phyloP scores from a whole-genome alignment of 192 early-diverging fungal species.

The Dimargaris xerosporica region DNA sequence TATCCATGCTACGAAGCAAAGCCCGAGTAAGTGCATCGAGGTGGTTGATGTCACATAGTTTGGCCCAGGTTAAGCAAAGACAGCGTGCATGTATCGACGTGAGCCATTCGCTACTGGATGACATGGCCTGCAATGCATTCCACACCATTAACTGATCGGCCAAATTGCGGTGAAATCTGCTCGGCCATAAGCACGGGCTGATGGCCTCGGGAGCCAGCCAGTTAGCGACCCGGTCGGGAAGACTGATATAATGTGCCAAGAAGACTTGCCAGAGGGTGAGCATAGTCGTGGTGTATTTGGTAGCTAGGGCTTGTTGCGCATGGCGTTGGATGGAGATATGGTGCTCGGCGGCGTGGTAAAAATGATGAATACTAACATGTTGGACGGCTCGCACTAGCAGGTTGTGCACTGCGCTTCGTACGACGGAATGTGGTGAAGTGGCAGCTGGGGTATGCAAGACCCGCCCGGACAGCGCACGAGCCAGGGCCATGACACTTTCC shows the following conservation, averaged over 20 bases:
- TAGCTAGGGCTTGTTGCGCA: no score
- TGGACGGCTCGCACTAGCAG: no score
- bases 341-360: no score
- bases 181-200: background rate
- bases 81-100: background rate
- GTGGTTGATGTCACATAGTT: background rate
- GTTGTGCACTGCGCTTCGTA: no score
- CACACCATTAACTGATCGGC: background rate
- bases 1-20: background rate
- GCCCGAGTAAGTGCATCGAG: background rate
- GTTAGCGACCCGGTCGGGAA: background rate
- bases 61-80: background rate
- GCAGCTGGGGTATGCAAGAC: no score
- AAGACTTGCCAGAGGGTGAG: background rate
- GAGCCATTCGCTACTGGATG: background rate
- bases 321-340: no score
- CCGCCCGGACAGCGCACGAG: no score
- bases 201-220: background rate
- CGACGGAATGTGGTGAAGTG: no score
- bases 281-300: no score
- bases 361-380: no score
- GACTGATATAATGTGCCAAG: background rate
- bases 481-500: no score
- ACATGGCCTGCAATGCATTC: background rate
- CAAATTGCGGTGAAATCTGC: background rate